A percentile compares a stretch with the other conserved stretches of the same genome.
phyloP scores from a whole-genome alignment of 2,329 filamentous ascomycete genomes.

The Penicillium vulpinum region DNA sequence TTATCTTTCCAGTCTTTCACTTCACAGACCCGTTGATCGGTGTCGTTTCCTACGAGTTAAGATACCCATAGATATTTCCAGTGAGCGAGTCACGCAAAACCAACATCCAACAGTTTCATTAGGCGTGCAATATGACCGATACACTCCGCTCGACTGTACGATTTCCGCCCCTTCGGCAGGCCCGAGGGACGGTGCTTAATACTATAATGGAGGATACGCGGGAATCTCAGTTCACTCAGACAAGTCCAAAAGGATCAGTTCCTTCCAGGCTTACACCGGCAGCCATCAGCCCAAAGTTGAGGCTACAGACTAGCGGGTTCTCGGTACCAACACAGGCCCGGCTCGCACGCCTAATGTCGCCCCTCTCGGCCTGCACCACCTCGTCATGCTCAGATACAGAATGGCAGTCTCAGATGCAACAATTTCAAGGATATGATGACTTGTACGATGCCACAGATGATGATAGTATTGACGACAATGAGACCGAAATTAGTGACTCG shows the following conservation, averaged over 20 bases:
- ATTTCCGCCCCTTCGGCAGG: slow-evolving; percentile 58
- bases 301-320: slow-evolving; percentile 35
- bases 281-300: slow-evolving; percentile 33
- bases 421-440: slow-evolving; percentile 82
- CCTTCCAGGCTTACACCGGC: slow-evolving; percentile 8
- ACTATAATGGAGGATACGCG: slow-evolving; percentile 61
- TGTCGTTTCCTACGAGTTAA: slow-evolving; percentile 25
- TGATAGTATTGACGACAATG: slow-evolving; percentile 50
- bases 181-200: slow-evolving; percentile 60
- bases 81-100: slow-evolving; percentile 19
- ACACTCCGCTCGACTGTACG: slow-evolving; percentile 52
- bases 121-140: slow-evolving; percentile 44
- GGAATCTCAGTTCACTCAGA: slow-evolving; percentile 30
- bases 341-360: slow-evolving; percentile 32
- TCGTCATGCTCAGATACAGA: slow-evolving; percentile 55
- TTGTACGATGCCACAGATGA: slow-evolving; percentile 84
- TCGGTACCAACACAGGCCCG: slow-evolving; percentile 22
- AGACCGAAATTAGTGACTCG: slow-evolving; percentile 50
- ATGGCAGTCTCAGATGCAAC: slow-evolving; percentile 64
- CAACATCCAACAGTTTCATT: slow-evolving; percentile 28
- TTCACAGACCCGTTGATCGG: slow-evolving; percentile 34
- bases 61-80: slow-evolving; percentile 30
- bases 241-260: slow-evolving; percentile 8
- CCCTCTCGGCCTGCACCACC: slow-evolving; percentile 33
- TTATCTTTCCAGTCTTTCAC: slow-evolving; percentile 11